A percentile compares a stretch with the other conserved stretches of the same genome.
Conservation (phyloP, 345 rosid species). For the Populus simonii region DNA sequence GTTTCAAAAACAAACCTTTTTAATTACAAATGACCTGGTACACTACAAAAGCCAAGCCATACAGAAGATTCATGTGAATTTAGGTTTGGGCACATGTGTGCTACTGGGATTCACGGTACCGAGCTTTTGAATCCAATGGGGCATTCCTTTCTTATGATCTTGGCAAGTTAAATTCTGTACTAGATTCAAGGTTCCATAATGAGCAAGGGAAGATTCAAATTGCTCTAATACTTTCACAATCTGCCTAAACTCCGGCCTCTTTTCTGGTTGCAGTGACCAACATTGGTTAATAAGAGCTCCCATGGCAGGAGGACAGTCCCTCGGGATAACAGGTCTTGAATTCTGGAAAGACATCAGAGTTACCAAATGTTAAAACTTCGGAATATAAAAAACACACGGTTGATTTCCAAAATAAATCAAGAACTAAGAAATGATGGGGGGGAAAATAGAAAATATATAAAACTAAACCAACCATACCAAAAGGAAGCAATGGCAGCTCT, state of each 20-base stretch:
- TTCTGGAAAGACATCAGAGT: constrained; percentile 43
- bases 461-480: not conserved
- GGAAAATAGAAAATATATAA: too few species aligned
- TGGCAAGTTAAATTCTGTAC: constrained; percentile 40
- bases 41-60: constrained; percentile 35
- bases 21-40: constrained; percentile 43
- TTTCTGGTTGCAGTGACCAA: constrained; percentile 81
- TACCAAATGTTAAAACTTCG: not conserved
- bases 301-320: constrained; percentile 69
- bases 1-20: constrained; percentile 29
- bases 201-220: constrained; percentile 58
- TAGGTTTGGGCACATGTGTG: constrained; percentile 57
- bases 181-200: constrained; percentile 64
- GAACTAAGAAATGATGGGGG: not conserved
- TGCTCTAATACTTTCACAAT: constrained; percentile 84
- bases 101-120: constrained; percentile 49
- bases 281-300: constrained; percentile 87
- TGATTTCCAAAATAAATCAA: not conserved
- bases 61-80: constrained; percentile 43
- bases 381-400: not conserved
- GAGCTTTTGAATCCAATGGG: constrained; percentile 86
- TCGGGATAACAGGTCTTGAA: constrained; percentile 74
- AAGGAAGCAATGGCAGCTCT: not conserved
- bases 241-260: constrained; percentile 96
- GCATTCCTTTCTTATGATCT: constrained; percentile 79